Evolutionary conservation across 108 stramenopile species (phyloP).

Genomic region (Chaetoceros muelleri): DNA sequence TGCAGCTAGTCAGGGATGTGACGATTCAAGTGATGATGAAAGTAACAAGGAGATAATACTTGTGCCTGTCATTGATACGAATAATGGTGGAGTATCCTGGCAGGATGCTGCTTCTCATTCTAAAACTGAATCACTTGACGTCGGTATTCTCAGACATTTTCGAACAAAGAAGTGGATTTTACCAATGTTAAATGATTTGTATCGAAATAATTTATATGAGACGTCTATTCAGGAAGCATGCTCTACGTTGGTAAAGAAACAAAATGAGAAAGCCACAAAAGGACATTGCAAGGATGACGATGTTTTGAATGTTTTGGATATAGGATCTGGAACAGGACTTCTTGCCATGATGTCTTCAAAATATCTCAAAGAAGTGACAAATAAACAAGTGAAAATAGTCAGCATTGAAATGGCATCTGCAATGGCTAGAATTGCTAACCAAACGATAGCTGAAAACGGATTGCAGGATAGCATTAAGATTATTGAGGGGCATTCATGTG

Average conservation of each 20-base stretch:
- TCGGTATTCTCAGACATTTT: conserved; percentile 30
- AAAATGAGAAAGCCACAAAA: background rate
- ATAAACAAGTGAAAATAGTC: conserved; percentile 22
- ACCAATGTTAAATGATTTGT: conserved; percentile 77
- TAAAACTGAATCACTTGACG: background rate
- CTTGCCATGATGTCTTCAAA: conserved; percentile 59
- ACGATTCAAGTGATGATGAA: background rate
- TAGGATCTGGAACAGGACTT: conserved; percentile 73
- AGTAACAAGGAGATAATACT: conserved; percentile 33
- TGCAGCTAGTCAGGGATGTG: conserved; percentile 7
- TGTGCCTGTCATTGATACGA: conserved; percentile 43
- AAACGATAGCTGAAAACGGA: conserved; percentile 38
- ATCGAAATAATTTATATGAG: conserved; percentile 53
- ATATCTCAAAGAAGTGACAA: conserved; percentile 9
- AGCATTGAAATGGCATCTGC: conserved; percentile 71
- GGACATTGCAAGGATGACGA: conserved; percentile 2
- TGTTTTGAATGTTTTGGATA: conserved; percentile 42
- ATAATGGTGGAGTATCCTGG: conserved; percentile 69
- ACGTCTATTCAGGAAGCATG: conserved; percentile 42
- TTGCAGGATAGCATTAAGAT: conserved; percentile 24
- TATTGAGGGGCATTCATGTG: conserved; percentile 55
- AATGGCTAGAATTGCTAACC: conserved; percentile 57
- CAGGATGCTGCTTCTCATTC: conserved; percentile 16
- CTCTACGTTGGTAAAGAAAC: conserved; percentile 6
- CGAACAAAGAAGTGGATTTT: conserved; percentile 73